Percentiles rank a stretch among this genome's conserved stretches.
phyloP scores from a whole-genome alignment of 768 basidiomycete species.

The Macrolepiota albuminosa region DNA sequence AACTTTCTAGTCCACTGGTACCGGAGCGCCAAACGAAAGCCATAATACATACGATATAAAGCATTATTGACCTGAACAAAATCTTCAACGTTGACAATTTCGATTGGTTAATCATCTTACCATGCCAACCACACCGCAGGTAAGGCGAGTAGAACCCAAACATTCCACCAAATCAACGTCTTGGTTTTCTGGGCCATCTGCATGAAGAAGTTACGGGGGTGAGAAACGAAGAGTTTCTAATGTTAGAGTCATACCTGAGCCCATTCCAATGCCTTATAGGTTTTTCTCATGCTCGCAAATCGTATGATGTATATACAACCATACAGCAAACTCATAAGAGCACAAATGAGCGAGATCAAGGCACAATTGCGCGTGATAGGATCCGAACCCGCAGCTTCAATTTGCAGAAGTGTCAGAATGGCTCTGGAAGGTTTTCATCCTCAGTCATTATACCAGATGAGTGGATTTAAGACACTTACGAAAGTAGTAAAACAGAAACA shows the following conservation, averaged over 20 bases:
- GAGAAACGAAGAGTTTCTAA: conserved; percentile 28
- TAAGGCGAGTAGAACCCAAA: conserved; percentile 60
- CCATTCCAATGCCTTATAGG: conserved; percentile 58
- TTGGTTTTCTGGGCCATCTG: conserved; percentile 50
- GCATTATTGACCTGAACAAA: conserved; percentile 53
- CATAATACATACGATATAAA: conserved; percentile 59
- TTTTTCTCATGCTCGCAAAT: conserved; percentile 58
- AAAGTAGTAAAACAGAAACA: conserved; percentile 19
- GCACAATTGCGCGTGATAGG: conserved; percentile 50
- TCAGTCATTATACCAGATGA: conserved; percentile 5
- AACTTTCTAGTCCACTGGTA: conserved; percentile 29
- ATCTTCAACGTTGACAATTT: not conserved
- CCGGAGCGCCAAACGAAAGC: conserved; percentile 72
- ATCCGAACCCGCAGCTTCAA: conserved; percentile 36
- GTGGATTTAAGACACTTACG: conserved; percentile 16
- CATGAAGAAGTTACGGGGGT: not conserved
- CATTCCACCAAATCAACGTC: conserved; percentile 42
- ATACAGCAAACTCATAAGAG: conserved; percentile 54
- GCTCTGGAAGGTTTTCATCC: conserved; percentile 8
- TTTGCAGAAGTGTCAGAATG: conserved; percentile 20
- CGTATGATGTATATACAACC: conserved; percentile 61
- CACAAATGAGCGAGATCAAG: conserved; percentile 49
- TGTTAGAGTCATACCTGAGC: conserved; percentile 44
- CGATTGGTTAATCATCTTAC: conserved; percentile 22
- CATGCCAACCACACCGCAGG: conserved; percentile 71